Percentiles rank a stretch among this genome's conserved stretches.
Evolutionary conservation across 1,139 yeast genomes (phyloP).

Genomic region (Blastobotrys illinoisensis): DNA sequence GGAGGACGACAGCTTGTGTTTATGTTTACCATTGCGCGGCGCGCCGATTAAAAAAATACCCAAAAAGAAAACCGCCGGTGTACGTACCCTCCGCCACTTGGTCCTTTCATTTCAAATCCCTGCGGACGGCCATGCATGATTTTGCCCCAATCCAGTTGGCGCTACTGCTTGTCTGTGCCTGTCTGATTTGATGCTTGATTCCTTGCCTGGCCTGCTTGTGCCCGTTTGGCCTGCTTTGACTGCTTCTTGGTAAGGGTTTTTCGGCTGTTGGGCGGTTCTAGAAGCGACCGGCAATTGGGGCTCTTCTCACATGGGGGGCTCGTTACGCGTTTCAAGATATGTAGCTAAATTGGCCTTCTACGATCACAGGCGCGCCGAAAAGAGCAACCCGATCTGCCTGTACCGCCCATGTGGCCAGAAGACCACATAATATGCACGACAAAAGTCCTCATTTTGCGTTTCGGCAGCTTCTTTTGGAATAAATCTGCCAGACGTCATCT

Average conservation of each 20-base stretch:
- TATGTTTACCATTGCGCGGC: neutral
- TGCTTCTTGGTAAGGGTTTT: too few relatives aligned
- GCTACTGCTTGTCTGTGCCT: too few relatives aligned
- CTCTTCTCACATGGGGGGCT: neutral
- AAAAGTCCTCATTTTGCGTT: neutral
- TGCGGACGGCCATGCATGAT: too few relatives aligned
- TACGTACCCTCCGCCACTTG: neutral
- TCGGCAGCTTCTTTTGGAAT: neutral
- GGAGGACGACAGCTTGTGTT: neutral
- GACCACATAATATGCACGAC: neutral
- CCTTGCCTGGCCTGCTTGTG: too few relatives aligned
- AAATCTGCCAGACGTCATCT: too few relatives aligned
- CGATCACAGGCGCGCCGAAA: neutral
- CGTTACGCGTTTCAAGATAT: neutral
- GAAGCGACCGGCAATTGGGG: too few relatives aligned
- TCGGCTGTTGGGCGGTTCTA: too few relatives aligned
- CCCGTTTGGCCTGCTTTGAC: too few relatives aligned
- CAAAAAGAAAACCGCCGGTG: conserved; percentile 1
- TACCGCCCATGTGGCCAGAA: neutral
- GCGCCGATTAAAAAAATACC: neutral
- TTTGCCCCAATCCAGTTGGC: too few relatives aligned
- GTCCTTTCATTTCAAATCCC: neutral
- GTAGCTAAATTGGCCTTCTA: neutral
- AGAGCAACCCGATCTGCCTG: neutral
- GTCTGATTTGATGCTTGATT: too few relatives aligned